Base-by-base conservation (phyloP, 345 rosid genomes). In the Pugionium dolabratum region DNA sequence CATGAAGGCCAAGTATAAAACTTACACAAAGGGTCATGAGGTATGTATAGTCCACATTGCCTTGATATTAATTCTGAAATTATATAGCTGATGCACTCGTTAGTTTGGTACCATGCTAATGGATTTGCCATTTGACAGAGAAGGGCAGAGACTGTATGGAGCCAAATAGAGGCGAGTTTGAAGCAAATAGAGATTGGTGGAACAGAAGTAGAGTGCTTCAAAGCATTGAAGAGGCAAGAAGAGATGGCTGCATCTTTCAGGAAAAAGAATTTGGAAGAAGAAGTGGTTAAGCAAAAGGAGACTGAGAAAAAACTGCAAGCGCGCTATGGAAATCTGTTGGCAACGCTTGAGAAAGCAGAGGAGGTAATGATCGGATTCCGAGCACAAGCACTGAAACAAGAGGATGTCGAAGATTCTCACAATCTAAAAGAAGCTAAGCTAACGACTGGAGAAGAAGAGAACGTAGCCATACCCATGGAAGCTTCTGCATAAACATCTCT, bases 11-110 rank as follows among this genome's bases (percentile, higher is more conserved):
- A 91, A 86, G 80, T 80, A 77, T 72, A 91, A 79, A 79, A 80
- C 90, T 49, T 86, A 87, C 66, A 91, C 98, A 4, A 89, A 83
- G 58, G 99, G 99, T 64, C 93, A 95, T 78, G 96, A 95, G 98
- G 99, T 95, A 3, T 53, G 28, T 39, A 59, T 49, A 52, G 9
- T 46, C 59, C 65, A 54, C 7, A 41, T 54, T 64, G 39, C 47
- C 8, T 51, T 2, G 26, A 48, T 26, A 5, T 25, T 6, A 51
- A 32, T 43, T 49, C 49, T 48, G 47, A 36, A 63, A 26, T 39
- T 42, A 9, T 42, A 6, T 48, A 2, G 41, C 30, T 25, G 3
- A 18, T 28, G 10, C n/a, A 41, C 26, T 9, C 61, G 50, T 37
- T 32, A 31, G 54, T 9, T 59, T 67, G 58, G 47, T 67, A 32